Conservation (phyloP, 768 basidiomycete species). For the Kwoniella mangroviensis region DNA sequence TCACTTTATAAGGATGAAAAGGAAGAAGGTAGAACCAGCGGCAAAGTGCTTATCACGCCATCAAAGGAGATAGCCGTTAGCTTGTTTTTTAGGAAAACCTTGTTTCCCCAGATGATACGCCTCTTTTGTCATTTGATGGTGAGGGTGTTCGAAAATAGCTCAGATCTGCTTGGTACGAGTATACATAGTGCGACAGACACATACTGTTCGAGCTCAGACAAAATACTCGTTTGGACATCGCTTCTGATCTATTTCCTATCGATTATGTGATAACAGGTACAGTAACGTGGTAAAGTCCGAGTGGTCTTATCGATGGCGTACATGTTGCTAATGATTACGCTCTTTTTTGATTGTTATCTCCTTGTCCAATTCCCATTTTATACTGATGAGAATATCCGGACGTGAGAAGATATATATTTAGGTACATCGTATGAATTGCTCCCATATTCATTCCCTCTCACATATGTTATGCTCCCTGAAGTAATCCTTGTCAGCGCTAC, state of each 20-base stretch:
- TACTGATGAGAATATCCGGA: too few relatives aligned
- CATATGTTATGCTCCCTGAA: too few relatives aligned
- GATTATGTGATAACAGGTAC: neutral
- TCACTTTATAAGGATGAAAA: too few relatives aligned
- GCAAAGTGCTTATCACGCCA: conserved; percentile 5
- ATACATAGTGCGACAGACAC: too few relatives aligned
- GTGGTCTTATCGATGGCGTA: conserved; percentile 7
- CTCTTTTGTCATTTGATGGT: neutral
- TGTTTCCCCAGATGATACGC: neutral
- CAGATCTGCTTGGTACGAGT: neutral
- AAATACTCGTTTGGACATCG: neutral
- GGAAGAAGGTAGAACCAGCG: neutral
- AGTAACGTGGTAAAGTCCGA: neutral
- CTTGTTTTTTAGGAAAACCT: neutral
- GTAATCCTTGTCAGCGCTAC: neutral
- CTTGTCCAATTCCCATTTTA: neutral
- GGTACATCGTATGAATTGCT: neutral
- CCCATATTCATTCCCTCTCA: neutral
- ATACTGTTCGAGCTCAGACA: too few relatives aligned
- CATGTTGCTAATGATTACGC: conserved; percentile 4
- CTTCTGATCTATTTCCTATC: neutral
- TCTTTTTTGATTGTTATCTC: neutral
- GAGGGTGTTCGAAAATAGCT: neutral
- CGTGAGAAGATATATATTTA: too few relatives aligned
- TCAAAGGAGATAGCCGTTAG: conserved; percentile 5